Conservation (phyloP, 495 filamentous ascomycete species). For the Thermochaetoides thermophila region DNA sequence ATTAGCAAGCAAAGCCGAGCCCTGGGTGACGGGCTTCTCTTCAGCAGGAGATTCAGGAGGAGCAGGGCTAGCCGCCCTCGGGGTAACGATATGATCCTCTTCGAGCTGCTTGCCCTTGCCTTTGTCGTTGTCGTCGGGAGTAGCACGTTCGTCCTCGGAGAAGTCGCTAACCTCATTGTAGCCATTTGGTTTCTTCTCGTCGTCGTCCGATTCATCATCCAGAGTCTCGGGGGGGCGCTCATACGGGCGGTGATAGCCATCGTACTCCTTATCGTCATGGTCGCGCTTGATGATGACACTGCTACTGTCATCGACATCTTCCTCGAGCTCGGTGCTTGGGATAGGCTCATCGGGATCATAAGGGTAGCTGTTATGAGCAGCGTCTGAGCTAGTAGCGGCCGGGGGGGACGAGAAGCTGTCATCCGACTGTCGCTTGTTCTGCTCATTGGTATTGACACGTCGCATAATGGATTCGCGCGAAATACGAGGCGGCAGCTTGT, state of each 20-base stretch:
- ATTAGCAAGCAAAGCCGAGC: background rate
- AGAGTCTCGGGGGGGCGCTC: constrained; percentile 21
- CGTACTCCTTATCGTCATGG: constrained; percentile 42
- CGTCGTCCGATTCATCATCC: constrained; percentile 27
- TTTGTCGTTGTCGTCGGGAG: too few relatives aligned
- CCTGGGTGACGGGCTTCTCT: background rate
- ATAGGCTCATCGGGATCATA: constrained; percentile 79
- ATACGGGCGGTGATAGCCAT: too few relatives aligned
- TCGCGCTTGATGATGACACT: constrained; percentile 58
- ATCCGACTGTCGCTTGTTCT: constrained; percentile 41
- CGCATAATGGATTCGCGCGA: constrained; percentile 87
- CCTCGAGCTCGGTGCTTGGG: constrained; percentile 53
- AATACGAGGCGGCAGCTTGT: constrained; percentile 58
- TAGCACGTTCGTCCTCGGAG: constrained; percentile 11
- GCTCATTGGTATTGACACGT: constrained; percentile 62
- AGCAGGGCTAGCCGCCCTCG: background rate
- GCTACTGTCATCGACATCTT: constrained; percentile 30
- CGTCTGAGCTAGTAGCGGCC: constrained; percentile 38
- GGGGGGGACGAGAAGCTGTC: constrained; percentile 45
- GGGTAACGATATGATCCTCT: background rate
- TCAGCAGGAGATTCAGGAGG: background rate
- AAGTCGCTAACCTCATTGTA: constrained; percentile 17
- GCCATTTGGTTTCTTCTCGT: constrained; percentile 17
- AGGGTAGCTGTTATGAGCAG: constrained; percentile 26
- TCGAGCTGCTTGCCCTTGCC: too few relatives aligned